A percentile compares a stretch with the other conserved stretches of the same genome.
These are phyloP conservation scores for Strigomonas culicis DNA, from an alignment of 208 protist species.

Conservation along the genomic window DNA sequence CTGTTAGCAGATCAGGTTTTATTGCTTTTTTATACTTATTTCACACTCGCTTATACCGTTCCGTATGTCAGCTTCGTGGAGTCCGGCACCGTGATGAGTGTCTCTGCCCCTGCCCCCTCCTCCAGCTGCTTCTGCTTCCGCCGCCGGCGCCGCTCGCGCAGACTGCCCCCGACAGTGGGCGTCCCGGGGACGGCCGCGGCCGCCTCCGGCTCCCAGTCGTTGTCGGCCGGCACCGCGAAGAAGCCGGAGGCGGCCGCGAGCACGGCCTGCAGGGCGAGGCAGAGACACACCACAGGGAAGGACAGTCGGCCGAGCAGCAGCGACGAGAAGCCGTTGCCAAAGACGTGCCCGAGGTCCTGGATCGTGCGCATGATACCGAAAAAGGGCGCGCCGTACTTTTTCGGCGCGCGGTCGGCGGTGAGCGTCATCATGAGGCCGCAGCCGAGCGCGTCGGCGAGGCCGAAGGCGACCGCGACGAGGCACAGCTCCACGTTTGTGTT, in stretches of 20 bases:
- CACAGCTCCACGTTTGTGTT: conserved; percentile 39
- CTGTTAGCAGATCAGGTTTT: no score
- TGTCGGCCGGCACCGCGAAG: conserved; percentile 13
- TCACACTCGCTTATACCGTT: no score
- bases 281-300: conserved; percentile 38
- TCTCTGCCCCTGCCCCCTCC: no score
- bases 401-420: conserved; percentile 59
- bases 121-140: no score
- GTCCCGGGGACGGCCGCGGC: background rate
- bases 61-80: background rate
- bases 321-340: conserved; percentile 38
- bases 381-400: conserved; percentile 51
- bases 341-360: conserved; percentile 72
- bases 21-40: no score
- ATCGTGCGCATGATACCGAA: conserved; percentile 85
- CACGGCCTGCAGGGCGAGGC: conserved; percentile 41
- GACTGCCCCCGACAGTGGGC: background rate
- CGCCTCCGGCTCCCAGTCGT: background rate
- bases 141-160: no score
- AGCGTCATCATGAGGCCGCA: conserved; percentile 83
- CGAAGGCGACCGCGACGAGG: conserved; percentile 44
- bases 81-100: background rate
- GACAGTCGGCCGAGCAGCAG: conserved; percentile 29
- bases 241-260: conserved; percentile 46
- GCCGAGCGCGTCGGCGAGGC: conserved; percentile 68